These are phyloP conservation scores for Penicillium sp. DNA, from an alignment of 2,329 filamentous ascomycete species.

Conservation along the genomic window DNA sequence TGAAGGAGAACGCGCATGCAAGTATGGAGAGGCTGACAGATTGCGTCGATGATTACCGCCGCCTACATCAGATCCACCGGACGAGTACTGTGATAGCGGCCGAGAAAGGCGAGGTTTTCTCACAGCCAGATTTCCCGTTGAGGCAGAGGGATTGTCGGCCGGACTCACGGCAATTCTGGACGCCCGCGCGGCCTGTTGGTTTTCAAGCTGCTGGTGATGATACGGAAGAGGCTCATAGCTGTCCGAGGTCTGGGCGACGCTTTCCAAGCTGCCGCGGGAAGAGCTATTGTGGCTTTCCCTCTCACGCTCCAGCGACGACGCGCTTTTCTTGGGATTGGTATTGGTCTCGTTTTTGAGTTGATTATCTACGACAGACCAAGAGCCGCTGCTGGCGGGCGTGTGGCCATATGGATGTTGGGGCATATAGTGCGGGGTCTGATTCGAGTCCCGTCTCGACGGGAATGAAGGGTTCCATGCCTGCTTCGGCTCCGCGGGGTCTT, in stretches of 20 bases:
- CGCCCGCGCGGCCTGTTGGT: slow-evolving; percentile 25
- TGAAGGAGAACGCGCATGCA: slow-evolving; percentile 51
- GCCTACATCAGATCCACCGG: slow-evolving; percentile 61
- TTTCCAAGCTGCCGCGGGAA: slow-evolving; percentile 39
- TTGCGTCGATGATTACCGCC: slow-evolving; percentile 61
- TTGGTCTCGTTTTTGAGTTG: slow-evolving; percentile 24
- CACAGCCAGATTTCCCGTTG: slow-evolving; percentile 64
- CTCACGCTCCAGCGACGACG: slow-evolving; percentile 27
- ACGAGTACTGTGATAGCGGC: slow-evolving; percentile 74
- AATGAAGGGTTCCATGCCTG: slow-evolving; percentile 20
- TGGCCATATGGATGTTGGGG: slow-evolving; percentile 25
- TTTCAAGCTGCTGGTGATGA: slow-evolving; percentile 50
- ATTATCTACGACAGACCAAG: slow-evolving; percentile 35
- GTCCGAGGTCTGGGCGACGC: slow-evolving; percentile 32
- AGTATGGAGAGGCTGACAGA: slow-evolving; percentile 51
- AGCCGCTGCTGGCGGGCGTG: slow-evolving; percentile 34
- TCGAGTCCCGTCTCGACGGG: slow-evolving; percentile 27
- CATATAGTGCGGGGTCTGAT: slow-evolving; percentile 13
- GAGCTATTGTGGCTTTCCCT: slow-evolving; percentile 29
- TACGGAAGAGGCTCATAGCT: slow-evolving; percentile 51
- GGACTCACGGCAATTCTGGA: slow-evolving; percentile 32
- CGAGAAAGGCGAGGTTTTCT: slow-evolving; percentile 52
- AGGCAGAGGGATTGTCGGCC: slow-evolving; percentile 50
- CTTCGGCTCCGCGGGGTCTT: slow-evolving; percentile 17
- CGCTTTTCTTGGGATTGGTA: slow-evolving; percentile 18